phyloP scores from a whole-genome alignment of 495 filamentous ascomycete species.

The Chaetomium fimeti region DNA sequence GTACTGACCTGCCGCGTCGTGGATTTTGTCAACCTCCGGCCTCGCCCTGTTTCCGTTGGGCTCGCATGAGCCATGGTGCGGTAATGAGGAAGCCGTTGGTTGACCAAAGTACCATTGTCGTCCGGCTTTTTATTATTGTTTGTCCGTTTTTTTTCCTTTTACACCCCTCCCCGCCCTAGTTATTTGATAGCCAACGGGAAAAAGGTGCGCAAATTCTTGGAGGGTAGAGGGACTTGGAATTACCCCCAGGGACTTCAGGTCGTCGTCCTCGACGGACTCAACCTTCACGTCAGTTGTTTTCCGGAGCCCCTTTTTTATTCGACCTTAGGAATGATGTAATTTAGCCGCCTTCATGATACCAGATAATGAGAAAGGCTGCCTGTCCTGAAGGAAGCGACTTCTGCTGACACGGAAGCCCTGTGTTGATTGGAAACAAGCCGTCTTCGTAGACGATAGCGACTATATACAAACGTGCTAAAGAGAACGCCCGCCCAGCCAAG shows the following conservation, averaged over 20 bases:
- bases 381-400: conserved; percentile 20
- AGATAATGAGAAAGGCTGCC: conserved; percentile 46
- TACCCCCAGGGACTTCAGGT: conserved; percentile 9
- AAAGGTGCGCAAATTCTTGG: conserved; percentile 16
- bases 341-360: conserved; percentile 45
- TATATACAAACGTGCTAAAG: not conserved
- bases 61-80: not conserved
- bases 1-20: not conserved
- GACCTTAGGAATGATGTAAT: conserved; percentile 50
- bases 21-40: not conserved
- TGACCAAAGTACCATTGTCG: not conserved
- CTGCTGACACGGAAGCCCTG: not conserved
- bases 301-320: conserved; percentile 29
- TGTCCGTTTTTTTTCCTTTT: not conserved
- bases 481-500: not conserved
- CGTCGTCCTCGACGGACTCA: conserved; percentile 8
- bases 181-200: conserved; percentile 13
- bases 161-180: conserved; percentile 3
- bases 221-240: not conserved
- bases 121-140: conserved; percentile 1
- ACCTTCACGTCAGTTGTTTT: conserved; percentile 18
- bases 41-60: not conserved
- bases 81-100: not conserved
- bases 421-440: not conserved
- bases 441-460: not conserved